Evolutionary conservation across 2,329 filamentous ascomycete genomes (phyloP), one percentile per base, ranked within the genome.

Genomic region (Xenoacremonium recifei): DNA sequence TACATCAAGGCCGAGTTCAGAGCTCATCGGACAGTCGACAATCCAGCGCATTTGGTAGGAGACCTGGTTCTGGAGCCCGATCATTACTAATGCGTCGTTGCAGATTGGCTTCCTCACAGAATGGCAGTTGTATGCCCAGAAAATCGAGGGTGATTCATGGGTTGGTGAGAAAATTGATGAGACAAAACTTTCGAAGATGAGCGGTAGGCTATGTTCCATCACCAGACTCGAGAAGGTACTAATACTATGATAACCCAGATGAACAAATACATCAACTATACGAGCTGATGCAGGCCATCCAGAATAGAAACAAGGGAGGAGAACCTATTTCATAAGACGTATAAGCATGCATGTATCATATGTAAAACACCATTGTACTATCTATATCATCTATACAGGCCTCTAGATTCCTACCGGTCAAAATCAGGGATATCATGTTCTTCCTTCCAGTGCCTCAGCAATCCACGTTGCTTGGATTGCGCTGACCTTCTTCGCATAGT

Each of bases 51-150:
- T 62, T 81, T 99, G 67, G 90, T 95, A 74, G 48, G n/a, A n/a
- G n/a, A n/a, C n/a, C n/a, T n/a, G n/a, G n/a, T n/a, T n/a, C n/a
- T n/a, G n/a, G n/a, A n/a, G n/a, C n/a, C n/a, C n/a, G 18, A 11
- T 32, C 4, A 38, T 21, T 21, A 37, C 44, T 58, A 44, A 57
- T 37, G 12, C 5, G 12, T 20, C 12, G 1, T 17, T 13, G 19
- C 52, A 95, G 89, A 89, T 97, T 57, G 93, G 92, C 2, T 99
- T 99, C 65, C 75, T 99, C 54, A 92, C 88, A 0, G 91, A 97
- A 66, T 99, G 92, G 92, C 93, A 99, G 66, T 71, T 89, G 39
- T 99, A 97, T 61, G 91, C 90, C 2, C 92, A 99, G 63, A 84
- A 89, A 62, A 71, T 99, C 13, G 92, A 97, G 61, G 92, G 91